These are phyloP conservation scores for Candida adriatica DNA, from an alignment of 805 yeast genomes.

Conservation along the genomic window DNA sequence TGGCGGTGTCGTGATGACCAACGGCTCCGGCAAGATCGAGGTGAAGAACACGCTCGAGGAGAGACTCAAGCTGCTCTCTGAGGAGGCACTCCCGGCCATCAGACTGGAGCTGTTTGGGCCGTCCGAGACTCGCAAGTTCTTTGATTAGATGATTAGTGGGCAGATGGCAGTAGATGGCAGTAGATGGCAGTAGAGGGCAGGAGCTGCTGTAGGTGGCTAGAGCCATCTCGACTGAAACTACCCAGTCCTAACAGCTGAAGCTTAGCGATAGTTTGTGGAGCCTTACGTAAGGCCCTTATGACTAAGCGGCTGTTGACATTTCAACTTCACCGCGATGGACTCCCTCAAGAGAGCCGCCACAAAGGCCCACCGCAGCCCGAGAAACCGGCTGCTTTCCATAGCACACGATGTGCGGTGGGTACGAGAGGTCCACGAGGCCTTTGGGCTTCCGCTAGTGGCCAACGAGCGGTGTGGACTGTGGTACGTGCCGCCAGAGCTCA, in stretches of 20 bases:
- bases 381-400: conserved; percentile 68
- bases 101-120: conserved; percentile 87
- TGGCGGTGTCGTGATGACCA: conserved; percentile 80
- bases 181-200: no score
- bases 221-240: no score
- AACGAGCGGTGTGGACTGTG: conserved; percentile 86
- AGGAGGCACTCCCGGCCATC: conserved; percentile 86
- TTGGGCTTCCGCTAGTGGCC: conserved; percentile 44
- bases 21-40: conserved; percentile 74
- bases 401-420: conserved; percentile 53
- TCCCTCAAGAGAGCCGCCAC: not conserved
- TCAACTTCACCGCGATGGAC: conserved; percentile 1
- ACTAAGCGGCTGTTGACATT: no score
- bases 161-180: no score
- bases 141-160: no score
- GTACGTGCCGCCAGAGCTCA: conserved; percentile 52
- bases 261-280: no score
- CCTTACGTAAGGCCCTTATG: no score
- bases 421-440: conserved; percentile 29
- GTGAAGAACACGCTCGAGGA: conserved; percentile 92
- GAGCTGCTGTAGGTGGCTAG: no score
- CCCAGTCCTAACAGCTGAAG: no score
- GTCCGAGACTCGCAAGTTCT: conserved; percentile 81
- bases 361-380: conserved; percentile 32
- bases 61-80: conserved; percentile 76